Conservation (phyloP, 495 filamentous ascomycete species). For the Glonium stellatum region DNA sequence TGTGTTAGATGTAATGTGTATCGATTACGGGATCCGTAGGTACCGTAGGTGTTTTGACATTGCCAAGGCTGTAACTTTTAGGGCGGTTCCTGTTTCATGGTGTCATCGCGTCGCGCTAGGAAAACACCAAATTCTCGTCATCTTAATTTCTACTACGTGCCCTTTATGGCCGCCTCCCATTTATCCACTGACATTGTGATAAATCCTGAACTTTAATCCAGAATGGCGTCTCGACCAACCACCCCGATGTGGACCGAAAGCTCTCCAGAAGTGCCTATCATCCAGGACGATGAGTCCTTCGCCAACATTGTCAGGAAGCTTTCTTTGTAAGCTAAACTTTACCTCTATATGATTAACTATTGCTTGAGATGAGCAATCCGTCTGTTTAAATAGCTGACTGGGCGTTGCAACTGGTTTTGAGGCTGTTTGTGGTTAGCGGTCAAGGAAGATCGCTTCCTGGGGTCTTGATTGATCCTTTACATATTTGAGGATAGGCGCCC, state of each 20-base stretch:
- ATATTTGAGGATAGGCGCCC: too few relatives aligned
- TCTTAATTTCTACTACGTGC: too few relatives aligned
- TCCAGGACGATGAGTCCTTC: slow-evolving; percentile 57
- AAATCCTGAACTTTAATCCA: not conserved
- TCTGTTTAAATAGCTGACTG: not conserved
- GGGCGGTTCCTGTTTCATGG: too few relatives aligned
- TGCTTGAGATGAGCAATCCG: too few relatives aligned
- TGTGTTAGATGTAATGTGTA: not conserved
- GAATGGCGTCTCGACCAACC: slow-evolving; percentile 17
- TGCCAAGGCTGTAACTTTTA: not conserved
- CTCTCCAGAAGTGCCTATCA: slow-evolving; percentile 49
- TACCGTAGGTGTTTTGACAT: not conserved
- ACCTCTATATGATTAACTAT: too few relatives aligned
- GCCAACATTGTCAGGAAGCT: slow-evolving; percentile 62
- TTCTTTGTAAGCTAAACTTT: slow-evolving; percentile 45
- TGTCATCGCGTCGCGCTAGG: not conserved
- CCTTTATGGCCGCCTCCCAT: too few relatives aligned
- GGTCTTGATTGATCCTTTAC: too few relatives aligned
- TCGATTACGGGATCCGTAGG: not conserved
- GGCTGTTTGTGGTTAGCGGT: not conserved
- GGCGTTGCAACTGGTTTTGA: not conserved
- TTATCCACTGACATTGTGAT: not conserved
- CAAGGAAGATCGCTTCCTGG: too few relatives aligned
- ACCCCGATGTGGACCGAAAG: slow-evolving; percentile 28
- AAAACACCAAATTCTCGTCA: too few relatives aligned